phyloP scores from a whole-genome alignment of 1,139 yeast genomes.

The Torulaspora pretoriensis region DNA sequence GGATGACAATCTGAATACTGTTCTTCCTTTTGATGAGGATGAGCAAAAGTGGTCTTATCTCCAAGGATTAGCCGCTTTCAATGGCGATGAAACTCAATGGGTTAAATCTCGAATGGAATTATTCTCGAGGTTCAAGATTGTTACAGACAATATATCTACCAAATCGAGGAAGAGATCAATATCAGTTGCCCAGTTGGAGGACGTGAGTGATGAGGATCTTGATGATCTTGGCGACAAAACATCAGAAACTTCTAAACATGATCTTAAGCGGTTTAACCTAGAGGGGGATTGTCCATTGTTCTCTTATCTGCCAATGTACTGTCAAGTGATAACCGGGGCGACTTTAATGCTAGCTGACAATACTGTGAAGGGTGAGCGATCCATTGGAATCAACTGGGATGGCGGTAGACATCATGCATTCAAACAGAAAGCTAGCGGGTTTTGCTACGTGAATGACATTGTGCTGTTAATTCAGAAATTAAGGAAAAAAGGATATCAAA shows the following conservation, averaged over 20 bases:
- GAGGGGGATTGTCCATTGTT: slow-evolving; percentile 64
- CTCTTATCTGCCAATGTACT: slow-evolving; percentile 50
- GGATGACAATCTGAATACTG: slow-evolving; percentile 14
- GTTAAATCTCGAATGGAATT: slow-evolving; percentile 9
- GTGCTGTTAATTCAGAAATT: slow-evolving; percentile 51
- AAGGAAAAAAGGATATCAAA: slow-evolving; percentile 43
- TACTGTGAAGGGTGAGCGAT: slow-evolving; percentile 23
- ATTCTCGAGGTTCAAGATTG: slow-evolving; percentile 8
- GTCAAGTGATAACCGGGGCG: slow-evolving; percentile 52
- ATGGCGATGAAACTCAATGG: slow-evolving; percentile 7
- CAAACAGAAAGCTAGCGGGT: slow-evolving; percentile 58
- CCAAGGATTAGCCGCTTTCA: slow-evolving; percentile 13
- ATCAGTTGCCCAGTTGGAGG: slow-evolving; percentile 10
- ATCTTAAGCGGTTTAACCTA: slow-evolving; percentile 40
- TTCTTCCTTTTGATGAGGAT: slow-evolving; percentile 10
- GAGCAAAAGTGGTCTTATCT: slow-evolving; percentile 18
- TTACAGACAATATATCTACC: neutral
- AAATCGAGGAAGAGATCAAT: slow-evolving; percentile 9
- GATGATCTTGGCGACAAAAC: neutral
- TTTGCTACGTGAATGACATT: slow-evolving; percentile 69
- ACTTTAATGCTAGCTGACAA: slow-evolving; percentile 49
- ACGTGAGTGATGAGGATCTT: neutral
- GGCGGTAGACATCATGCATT: slow-evolving; percentile 78
- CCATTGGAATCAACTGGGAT: slow-evolving; percentile 63
- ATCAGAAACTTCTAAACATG: neutral